Evolutionary conservation across 306 rosid species (phyloP), one percentile per base, ranked within the genome.

Genomic region (Fragaria nilgerrensis): DNA sequence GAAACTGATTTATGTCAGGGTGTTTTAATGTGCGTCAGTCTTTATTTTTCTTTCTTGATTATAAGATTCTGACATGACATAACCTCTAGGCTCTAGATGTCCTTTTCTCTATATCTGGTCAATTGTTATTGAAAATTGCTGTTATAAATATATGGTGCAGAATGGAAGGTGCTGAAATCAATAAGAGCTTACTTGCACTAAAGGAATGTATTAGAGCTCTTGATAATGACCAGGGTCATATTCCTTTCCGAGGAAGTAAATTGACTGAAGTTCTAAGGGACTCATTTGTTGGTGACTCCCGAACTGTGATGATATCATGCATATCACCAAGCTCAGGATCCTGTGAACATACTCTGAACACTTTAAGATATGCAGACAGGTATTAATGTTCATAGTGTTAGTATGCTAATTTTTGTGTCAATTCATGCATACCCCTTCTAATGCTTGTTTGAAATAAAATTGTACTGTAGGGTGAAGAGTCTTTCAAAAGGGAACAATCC

Each of bases 111-210:
- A 58, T 73, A 3, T 48, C 49, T 78, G 11, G 70, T 83, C 73
- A 23, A 52, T 75, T 82, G 44, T 65, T 72, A 48, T 56, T 82
- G 68, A 78, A 39, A 11, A 53, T 19, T 43, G 53, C 64, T 78
- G 74, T 79, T 78, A 82, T 15, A 49, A 82, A 85, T 62, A 34
- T 75, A 25, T 81, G 74, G 66, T 83, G 89, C 98, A 96, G 99
- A 80, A 96, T 96, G 87, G 99, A 96, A 90, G 99, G 99, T 78
- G 99, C 99, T 86, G 99, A 96, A 83, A 96, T 96, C 84, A 96
- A 96, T 17, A 96, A 96, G 86, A 96, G 99, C 90, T 92, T 96
- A 89, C 98, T 96, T 41, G 99, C 99, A 74, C 82, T 96, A 36
- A 96, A 96, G 84, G 99, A 96, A 85, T 96, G 99, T 82, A 96